Conservation (phyloP, 2,329 filamentous ascomycete genomes). For the Cercospora nicotianae region DNA sequence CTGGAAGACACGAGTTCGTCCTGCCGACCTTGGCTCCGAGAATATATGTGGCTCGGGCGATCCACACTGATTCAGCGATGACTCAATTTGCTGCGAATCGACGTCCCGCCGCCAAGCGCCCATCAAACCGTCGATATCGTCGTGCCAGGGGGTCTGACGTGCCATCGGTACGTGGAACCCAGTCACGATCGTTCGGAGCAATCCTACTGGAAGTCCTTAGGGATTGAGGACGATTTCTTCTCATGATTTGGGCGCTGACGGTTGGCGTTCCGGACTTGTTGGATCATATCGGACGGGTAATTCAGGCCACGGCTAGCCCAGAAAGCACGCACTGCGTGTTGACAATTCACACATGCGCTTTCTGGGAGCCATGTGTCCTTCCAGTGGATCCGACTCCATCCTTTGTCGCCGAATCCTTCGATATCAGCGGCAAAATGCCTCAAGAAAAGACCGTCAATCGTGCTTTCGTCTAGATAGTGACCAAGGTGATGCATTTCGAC, state of each 20-base stretch:
- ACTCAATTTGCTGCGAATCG: not conserved
- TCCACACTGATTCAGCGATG: not conserved
- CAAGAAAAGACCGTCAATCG: not conserved
- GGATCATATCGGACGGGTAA: not conserved
- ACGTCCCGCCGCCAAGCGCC: not conserved
- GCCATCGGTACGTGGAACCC: not conserved
- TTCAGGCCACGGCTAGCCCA: not conserved
- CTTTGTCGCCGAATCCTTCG: not conserved
- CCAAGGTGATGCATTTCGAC: not conserved
- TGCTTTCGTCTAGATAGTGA: not conserved
- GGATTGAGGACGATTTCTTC: not conserved
- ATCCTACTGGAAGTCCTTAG: not conserved
- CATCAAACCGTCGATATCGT: not conserved
- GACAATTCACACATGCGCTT: not conserved
- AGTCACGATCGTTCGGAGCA: not conserved
- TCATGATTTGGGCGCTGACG: not conserved
- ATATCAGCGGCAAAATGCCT: not conserved
- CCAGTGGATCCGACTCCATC: not conserved
- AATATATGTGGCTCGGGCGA: not conserved
- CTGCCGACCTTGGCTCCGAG: not conserved
- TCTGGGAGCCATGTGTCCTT: not conserved
- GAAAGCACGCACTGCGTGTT: not conserved
- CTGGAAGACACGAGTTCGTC: not conserved
- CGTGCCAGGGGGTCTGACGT: not conserved
- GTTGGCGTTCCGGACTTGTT: not conserved